These are phyloP conservation scores for Agrocybe pediades DNA, from an alignment of 768 basidiomycete species.

Conservation along the genomic window DNA sequence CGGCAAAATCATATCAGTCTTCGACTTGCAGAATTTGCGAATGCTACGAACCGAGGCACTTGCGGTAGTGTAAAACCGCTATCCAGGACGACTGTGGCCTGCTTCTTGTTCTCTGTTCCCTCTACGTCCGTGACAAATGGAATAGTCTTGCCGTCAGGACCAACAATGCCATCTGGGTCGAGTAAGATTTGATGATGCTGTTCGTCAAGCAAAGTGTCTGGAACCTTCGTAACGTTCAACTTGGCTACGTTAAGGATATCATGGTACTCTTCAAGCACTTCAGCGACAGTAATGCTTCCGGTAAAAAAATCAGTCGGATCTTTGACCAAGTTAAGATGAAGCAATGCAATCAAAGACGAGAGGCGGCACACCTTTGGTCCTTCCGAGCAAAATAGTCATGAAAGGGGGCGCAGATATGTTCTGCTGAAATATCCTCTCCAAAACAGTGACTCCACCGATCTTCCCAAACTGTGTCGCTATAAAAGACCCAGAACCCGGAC, in stretches of 20 bases:
- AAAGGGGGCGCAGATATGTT: constrained; percentile 59
- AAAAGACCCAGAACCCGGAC: constrained; percentile 58
- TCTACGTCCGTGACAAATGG: constrained; percentile 46
- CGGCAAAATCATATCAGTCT: background rate
- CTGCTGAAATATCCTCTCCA: constrained; percentile 67
- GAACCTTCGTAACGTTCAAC: constrained; percentile 46
- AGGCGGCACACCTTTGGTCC: constrained; percentile 38
- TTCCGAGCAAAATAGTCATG: constrained; percentile 65
- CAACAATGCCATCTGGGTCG: constrained; percentile 63
- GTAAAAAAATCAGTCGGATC: constrained; percentile 53
- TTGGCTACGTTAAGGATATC: constrained; percentile 51
- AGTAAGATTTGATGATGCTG: constrained; percentile 72
- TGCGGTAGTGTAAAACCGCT: constrained; percentile 72
- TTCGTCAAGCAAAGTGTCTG: constrained; percentile 30
- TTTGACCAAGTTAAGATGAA: constrained; percentile 7
- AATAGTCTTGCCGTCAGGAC: constrained; percentile 57
- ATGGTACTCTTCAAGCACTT: constrained; percentile 50
- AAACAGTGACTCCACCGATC: constrained; percentile 48
- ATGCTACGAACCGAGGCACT: constrained; percentile 45
- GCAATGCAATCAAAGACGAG: background rate
- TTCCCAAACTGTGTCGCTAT: constrained; percentile 37
- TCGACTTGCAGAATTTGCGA: background rate
- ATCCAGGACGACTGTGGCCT: constrained; percentile 65
- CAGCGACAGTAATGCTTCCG: constrained; percentile 67
- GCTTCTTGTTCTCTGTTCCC: constrained; percentile 39